Evolutionary conservation across 305 asterid genomes (phyloP), one percentile per base, ranked within the genome.

Genomic region (Fraxinus xanthoxyloides): DNA sequence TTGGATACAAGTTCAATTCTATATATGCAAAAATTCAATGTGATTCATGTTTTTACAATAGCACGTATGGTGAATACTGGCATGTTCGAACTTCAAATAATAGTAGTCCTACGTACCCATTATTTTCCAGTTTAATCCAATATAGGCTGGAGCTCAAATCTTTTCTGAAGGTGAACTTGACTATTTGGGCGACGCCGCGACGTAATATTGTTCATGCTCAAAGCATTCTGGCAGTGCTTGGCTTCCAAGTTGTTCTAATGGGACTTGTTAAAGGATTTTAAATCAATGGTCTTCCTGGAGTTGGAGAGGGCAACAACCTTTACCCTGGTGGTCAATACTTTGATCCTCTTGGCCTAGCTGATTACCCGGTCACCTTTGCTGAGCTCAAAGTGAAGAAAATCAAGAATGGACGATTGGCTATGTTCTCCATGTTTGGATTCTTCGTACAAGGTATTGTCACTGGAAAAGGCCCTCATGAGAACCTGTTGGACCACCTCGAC

Each of bases 231-330:
- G 85, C 85, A 1, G 79, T 85, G 2, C 83, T 83, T 43, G 87
- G 79, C 1, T 61, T 56, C 75, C 84, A 84, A 46, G 85, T 84
- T 0, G 24, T 84, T 7, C 38, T 84, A 4, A 84, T 78, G 87
- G 87, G 87, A 23, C 85, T 80, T 0, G 85, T 85, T 8, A 85
- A 85, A 48, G 85, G 87, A 0, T 85, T 59, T 81, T 59, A 85
- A 38, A 79, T 81, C 26, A 83, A 81, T 10, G 85, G 85, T n/a
- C n/a, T n/a, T n/a, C n/a, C 43, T 28, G 81, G 56, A 17, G 61
- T 81, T 24, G 87, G 87, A 15, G 87, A 84, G 40, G 81, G 80
- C 17, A 35, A 51, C 19, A 84, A 84, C 56, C 54, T 46, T 43
- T 43, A 43, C 54, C 54, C 79, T 9, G 82, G 83, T 9, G 84